Percentiles rank a stretch among this genome's conserved stretches.
Evolutionary conservation across 345 rosid genomes (phyloP).

Genomic region (Conringia planisiliqua): DNA sequence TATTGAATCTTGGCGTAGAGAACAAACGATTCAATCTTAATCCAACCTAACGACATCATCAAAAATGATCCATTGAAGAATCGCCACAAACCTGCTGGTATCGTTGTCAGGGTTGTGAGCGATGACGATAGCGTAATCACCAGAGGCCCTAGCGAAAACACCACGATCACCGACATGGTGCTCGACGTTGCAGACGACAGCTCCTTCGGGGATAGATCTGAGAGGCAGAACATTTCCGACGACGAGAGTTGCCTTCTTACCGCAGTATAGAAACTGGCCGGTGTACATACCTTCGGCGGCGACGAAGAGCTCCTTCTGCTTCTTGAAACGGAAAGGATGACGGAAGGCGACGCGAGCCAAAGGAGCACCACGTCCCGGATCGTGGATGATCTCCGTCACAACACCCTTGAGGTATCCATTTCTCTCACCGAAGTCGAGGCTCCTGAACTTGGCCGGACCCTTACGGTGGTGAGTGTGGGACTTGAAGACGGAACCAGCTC

Average conservation of each 20-base stretch:
- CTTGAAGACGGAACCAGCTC: conserved; percentile 74
- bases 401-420: conserved; percentile 67
- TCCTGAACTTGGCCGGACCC: conserved; percentile 67
- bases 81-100: conserved; percentile 46
- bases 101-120: conserved; percentile 69
- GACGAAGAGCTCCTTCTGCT: conserved; percentile 72
- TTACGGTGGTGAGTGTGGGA: conserved; percentile 78
- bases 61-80: neutral
- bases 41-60: too few species aligned
- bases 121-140: conserved; percentile 64
- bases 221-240: conserved; percentile 58
- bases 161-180: conserved; percentile 78
- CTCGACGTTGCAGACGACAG: conserved; percentile 69
- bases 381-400: conserved; percentile 63
- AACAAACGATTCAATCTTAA: too few species aligned
- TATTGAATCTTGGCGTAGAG: too few species aligned
- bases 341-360: conserved; percentile 61
- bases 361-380: conserved; percentile 74
- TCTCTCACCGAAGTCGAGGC: conserved; percentile 70
- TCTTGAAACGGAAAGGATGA: conserved; percentile 64
- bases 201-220: conserved; percentile 67
- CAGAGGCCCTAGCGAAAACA: conserved; percentile 51
- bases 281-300: conserved; percentile 65
- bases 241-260: conserved; percentile 49
- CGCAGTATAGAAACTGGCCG: conserved; percentile 57